These are phyloP conservation scores for Lyophyllum semitale DNA, from an alignment of 768 basidiomycete genomes.

Conservation along the genomic window DNA sequence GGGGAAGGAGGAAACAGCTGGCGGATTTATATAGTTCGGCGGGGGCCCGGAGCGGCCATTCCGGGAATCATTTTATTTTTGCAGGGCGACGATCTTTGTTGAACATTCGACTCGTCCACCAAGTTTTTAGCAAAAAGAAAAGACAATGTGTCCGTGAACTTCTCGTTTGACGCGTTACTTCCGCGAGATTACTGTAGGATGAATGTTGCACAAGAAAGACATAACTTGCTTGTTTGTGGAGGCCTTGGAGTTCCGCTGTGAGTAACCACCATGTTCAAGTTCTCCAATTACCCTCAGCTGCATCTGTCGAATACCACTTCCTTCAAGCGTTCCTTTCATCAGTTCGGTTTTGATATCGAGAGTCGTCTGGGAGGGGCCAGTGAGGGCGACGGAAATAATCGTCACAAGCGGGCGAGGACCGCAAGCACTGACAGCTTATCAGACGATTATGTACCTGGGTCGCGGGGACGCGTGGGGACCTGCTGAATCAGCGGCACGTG, in stretches of 20 bases:
- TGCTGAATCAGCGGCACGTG: too few species aligned
- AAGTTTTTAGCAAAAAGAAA: too few species aligned
- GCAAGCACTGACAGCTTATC: slow-evolving; percentile 49
- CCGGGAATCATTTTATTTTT: too few species aligned
- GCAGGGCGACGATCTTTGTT: slow-evolving; percentile 1
- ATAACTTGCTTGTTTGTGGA: too few species aligned
- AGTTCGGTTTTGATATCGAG: slow-evolving; percentile 59
- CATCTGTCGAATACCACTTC: slow-evolving; percentile 51
- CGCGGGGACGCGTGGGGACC: too few species aligned
- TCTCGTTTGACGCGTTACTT: too few species aligned
- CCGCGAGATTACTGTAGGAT: too few species aligned
- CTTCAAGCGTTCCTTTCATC: slow-evolving; percentile 63
- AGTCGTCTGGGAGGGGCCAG: slow-evolving; percentile 37
- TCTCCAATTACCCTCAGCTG: slow-evolving; percentile 48
- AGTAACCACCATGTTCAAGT: slow-evolving; percentile 37
- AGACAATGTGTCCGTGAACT: too few species aligned
- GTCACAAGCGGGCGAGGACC: slow-evolving; percentile 61
- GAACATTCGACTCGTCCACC: too few species aligned
- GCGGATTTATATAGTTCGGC: slow-evolving; percentile 10
- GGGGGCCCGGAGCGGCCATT: not conserved
- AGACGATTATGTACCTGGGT: slow-evolving; percentile 35
- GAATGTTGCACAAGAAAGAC: too few species aligned
- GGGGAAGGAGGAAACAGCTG: not conserved
- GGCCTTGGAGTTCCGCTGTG: too few species aligned
- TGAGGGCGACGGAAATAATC: slow-evolving; percentile 42